These are phyloP conservation scores for California macrophylla DNA, from an alignment of 441 rosid species.

Conservation along the genomic window DNA sequence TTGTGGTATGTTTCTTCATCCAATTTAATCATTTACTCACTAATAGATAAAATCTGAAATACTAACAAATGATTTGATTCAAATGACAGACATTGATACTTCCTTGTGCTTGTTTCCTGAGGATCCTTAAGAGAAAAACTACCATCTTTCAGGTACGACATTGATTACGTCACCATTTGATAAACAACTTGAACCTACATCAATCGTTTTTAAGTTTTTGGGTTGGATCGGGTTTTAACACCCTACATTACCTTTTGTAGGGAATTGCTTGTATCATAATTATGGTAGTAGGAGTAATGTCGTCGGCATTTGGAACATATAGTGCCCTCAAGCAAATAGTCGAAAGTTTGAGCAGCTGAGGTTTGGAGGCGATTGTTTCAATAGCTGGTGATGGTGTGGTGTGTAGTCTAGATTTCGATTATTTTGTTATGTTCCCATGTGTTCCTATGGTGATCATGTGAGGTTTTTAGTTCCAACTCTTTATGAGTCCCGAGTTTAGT, in stretches of 20 bases:
- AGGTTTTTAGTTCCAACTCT: not conserved
- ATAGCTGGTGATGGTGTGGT: not conserved
- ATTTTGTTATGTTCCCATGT: not conserved
- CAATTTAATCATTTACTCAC: not conserved
- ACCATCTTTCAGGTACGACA: slow-evolving; percentile 1
- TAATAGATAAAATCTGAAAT: not conserved
- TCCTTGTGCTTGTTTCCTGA: slow-evolving; percentile 4
- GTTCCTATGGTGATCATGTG: not conserved
- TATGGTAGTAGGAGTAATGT: slow-evolving; percentile 48
- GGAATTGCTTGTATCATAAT: slow-evolving; percentile 39
- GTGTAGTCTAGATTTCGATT: not conserved
- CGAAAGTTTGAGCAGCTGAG: slow-evolving; percentile 37
- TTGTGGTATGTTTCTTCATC: slow-evolving; percentile 49
- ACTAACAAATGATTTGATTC: not conserved
- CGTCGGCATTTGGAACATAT: slow-evolving; percentile 53
- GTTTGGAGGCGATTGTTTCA: slow-evolving; percentile 1
- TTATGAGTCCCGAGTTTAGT: not conserved
- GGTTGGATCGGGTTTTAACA: too few species aligned
- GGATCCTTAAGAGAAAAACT: not conserved
- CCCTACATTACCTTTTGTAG: slow-evolving; percentile 34
- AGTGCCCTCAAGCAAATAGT: slow-evolving; percentile 55
- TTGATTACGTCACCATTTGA: too few species aligned
- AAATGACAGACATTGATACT: not conserved
- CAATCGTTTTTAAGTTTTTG: too few species aligned
- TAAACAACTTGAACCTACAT: too few species aligned